Conservation (phyloP, 2,329 filamentous ascomycete species). For the Daldinia eschscholtzii region DNA sequence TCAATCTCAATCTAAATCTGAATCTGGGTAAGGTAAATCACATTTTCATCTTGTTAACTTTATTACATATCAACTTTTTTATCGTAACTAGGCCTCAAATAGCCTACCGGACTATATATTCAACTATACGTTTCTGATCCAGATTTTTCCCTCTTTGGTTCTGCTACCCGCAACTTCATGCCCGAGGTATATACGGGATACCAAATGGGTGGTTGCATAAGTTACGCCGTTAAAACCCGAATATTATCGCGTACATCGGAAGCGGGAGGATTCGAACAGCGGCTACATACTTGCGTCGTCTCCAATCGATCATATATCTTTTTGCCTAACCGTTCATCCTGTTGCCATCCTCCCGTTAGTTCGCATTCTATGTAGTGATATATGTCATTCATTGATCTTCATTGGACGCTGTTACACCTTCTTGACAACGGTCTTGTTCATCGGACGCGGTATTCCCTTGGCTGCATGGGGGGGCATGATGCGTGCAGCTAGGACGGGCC, state of each 20-base stretch:
- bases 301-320: constrained; percentile 25
- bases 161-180: not conserved
- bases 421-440: constrained; percentile 17
- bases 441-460: constrained; percentile 29
- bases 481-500: constrained; percentile 14
- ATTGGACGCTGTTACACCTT: not conserved
- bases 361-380: not conserved
- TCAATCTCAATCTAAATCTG: not conserved
- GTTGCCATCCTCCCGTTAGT: constrained; percentile 36
- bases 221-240: not conserved
- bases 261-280: constrained; percentile 21
- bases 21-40: constrained; percentile 8
- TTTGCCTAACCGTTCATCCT: constrained; percentile 27
- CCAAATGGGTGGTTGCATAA: constrained; percentile 6
- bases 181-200: not conserved
- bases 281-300: constrained; percentile 28
- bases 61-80: not conserved
- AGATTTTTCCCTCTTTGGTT: constrained; percentile 19
- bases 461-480: constrained; percentile 5
- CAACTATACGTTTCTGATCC: constrained; percentile 27
- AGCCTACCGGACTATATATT: constrained; percentile 3
- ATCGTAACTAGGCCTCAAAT: constrained; percentile 21
- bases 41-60: constrained; percentile 3
- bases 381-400: too few species aligned
- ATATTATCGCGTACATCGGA: constrained; percentile 20